phyloP scores from a whole-genome alignment of 2,329 filamentous ascomycete species.

The Neonectria punicea region DNA sequence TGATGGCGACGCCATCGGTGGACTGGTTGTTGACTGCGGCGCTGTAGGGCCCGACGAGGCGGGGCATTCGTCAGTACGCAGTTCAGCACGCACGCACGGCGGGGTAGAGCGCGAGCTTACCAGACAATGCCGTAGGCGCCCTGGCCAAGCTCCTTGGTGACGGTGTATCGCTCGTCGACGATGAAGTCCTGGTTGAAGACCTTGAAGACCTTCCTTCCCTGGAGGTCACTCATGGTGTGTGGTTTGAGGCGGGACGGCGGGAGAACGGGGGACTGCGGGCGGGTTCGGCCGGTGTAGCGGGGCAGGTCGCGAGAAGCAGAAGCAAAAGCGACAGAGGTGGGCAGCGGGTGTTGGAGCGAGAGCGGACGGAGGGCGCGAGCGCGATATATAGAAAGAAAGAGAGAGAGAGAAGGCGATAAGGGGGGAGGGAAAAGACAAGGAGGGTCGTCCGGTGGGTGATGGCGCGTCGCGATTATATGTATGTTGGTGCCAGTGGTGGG shows the following conservation, averaged over 20 bases:
- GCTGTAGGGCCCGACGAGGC: conserved; percentile 58
- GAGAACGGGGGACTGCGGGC: conserved; percentile 11
- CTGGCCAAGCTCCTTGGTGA: conserved; percentile 98
- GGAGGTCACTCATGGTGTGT: conserved; percentile 52
- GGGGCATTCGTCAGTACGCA: conserved; percentile 42
- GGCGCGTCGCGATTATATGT: conserved; percentile 43
- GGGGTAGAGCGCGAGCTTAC: conserved; percentile 62
- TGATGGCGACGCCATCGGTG: conserved; percentile 95
- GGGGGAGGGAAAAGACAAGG: conserved; percentile 29
- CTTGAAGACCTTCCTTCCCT: conserved; percentile 90
- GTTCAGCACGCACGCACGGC: conserved; percentile 35
- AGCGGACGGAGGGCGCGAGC: neutral
- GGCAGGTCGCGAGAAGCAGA: conserved; percentile 25
- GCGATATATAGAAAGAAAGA: conserved; percentile 5
- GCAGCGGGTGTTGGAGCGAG: conserved; percentile 4
- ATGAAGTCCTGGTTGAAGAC: conserved; percentile 99
- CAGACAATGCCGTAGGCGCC: conserved; percentile 99
- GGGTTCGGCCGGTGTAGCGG: conserved; percentile 29
- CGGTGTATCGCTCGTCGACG: conserved; percentile 97
- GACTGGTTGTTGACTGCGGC: conserved; percentile 92
- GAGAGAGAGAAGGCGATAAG: conserved; percentile 15
- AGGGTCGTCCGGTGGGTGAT: conserved; percentile 21
- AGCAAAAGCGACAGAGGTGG: conserved; percentile 1
- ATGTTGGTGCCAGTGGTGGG: conserved; percentile 36
- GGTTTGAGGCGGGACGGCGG: conserved; percentile 22